phyloP scores from a whole-genome alignment of 2,329 filamentous ascomycete species.

The Aureobasidium pullulans region DNA sequence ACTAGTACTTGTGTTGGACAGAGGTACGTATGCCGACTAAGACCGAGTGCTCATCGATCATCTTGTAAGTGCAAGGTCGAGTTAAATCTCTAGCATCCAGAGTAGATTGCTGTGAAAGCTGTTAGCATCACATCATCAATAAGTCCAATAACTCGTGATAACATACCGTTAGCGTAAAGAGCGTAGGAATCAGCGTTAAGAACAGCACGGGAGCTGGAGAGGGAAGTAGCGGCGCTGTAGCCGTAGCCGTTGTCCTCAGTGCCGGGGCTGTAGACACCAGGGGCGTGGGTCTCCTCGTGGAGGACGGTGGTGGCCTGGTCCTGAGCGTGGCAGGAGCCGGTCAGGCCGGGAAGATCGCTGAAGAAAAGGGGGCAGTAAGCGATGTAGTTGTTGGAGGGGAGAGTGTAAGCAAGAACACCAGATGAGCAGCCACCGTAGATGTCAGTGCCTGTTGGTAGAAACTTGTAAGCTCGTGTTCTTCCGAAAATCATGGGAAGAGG shows the following conservation, averaged over 20 bases:
- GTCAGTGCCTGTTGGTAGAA: constrained; percentile 32
- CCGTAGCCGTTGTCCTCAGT: constrained; percentile 55
- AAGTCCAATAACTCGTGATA: background rate
- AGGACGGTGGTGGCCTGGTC: constrained; percentile 59
- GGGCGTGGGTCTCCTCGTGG: constrained; percentile 60
- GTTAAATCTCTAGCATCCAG: background rate
- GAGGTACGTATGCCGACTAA: background rate
- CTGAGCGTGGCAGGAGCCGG: constrained; percentile 52
- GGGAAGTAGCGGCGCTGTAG: constrained; percentile 41
- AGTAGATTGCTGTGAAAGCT: background rate
- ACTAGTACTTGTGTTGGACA: background rate
- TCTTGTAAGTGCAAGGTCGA: no score
- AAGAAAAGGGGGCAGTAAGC: constrained; percentile 58
- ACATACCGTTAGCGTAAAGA: constrained; percentile 44
- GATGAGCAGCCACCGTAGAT: constrained; percentile 44
- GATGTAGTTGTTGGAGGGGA: constrained; percentile 48
- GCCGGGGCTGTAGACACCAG: constrained; percentile 46
- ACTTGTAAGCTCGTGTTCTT: background rate
- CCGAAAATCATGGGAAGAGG: background rate
- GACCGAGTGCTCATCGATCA: background rate
- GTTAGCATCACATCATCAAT: background rate
- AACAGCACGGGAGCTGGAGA: constrained; percentile 46
- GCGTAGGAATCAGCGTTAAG: constrained; percentile 59
- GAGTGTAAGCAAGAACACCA: constrained; percentile 55
- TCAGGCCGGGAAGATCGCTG: constrained; percentile 43